Evolutionary conservation across 805 yeast species (phyloP).

Genomic region (Zygosaccharomyces gambellarensis): DNA sequence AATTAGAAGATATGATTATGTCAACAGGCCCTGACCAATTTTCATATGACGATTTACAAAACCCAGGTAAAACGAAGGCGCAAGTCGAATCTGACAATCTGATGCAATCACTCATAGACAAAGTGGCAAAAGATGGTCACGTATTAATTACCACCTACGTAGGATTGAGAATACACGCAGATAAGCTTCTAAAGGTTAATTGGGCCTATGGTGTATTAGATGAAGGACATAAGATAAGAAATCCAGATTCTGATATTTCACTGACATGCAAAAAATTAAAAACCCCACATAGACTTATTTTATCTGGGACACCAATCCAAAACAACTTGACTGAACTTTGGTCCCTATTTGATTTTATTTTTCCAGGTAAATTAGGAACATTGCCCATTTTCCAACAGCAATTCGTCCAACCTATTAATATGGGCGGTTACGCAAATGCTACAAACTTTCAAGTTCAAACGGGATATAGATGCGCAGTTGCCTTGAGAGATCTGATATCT

Average conservation of each 20-base stretch:
- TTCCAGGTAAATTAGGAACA: slow-evolving; percentile 92
- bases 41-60: slow-evolving; percentile 38
- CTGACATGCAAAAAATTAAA: slow-evolving; percentile 76
- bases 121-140: slow-evolving; percentile 66
- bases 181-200: slow-evolving; percentile 52
- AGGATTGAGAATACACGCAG: slow-evolving; percentile 68
- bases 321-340: slow-evolving; percentile 88
- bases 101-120: slow-evolving; percentile 38
- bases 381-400: slow-evolving; percentile 91
- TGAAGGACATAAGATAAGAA: slow-evolving; percentile 95
- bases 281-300: slow-evolving; percentile 78
- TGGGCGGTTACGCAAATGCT: slow-evolving; percentile 98
- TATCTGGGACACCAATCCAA: slow-evolving; percentile 96
- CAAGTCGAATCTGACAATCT: slow-evolving; percentile 28
- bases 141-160: slow-evolving; percentile 89
- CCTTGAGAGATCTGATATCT: slow-evolving; percentile 77
- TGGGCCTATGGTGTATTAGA: slow-evolving; percentile 94
- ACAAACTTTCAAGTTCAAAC: slow-evolving; percentile 93
- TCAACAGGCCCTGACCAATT: slow-evolving; percentile 38
- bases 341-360: slow-evolving; percentile 92
- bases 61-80: slow-evolving; percentile 28
- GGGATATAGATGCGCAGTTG: slow-evolving; percentile 92
- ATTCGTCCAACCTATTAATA: slow-evolving; percentile 85
- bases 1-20: slow-evolving; percentile 46
- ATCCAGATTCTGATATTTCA: slow-evolving; percentile 87